Conservation (phyloP, 2,329 filamentous ascomycete genomes). For the Malbranchea zuffiana region DNA sequence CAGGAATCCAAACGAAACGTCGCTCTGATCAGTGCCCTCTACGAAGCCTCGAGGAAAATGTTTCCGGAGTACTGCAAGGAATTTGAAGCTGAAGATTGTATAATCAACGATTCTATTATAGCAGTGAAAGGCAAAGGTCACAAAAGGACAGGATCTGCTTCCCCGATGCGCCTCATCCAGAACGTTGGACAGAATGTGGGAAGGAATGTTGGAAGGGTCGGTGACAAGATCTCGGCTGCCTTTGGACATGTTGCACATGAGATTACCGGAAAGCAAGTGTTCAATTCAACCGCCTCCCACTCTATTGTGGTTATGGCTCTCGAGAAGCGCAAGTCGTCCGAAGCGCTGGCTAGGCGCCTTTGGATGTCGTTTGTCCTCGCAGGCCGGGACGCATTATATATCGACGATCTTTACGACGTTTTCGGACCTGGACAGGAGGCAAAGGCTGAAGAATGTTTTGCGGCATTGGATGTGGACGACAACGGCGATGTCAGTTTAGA, state of each 20-base stretch:
- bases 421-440: conserved; percentile 61
- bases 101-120: conserved; percentile 75
- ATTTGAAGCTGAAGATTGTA: conserved; percentile 81
- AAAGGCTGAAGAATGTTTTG: conserved; percentile 79
- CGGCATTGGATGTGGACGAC: conserved; percentile 66
- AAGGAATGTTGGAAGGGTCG: conserved; percentile 69
- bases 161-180: conserved; percentile 66
- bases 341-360: conserved; percentile 84
- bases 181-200: conserved; percentile 60
- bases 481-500: conserved; percentile 94
- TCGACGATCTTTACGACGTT: conserved; percentile 78
- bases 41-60: conserved; percentile 75
- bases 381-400: conserved; percentile 64
- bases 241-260: conserved; percentile 91
- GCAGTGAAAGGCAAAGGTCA: conserved; percentile 49
- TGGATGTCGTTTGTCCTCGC: conserved; percentile 99
- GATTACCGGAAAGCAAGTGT: conserved; percentile 89
- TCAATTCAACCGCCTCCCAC: conserved; percentile 83
- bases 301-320: conserved; percentile 81
- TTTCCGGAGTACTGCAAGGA: conserved; percentile 90
- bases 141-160: conserved; percentile 50
- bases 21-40: conserved; percentile 68
- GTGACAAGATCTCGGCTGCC: conserved; percentile 84
- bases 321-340: conserved; percentile 70
- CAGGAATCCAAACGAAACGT: conserved; percentile 83